A percentile compares a stretch with the other conserved stretches of the same genome.
These are phyloP conservation scores for Kwoniella shivajii DNA, from an alignment of 1,284 basidiomycete genomes.

Conservation along the genomic window DNA sequence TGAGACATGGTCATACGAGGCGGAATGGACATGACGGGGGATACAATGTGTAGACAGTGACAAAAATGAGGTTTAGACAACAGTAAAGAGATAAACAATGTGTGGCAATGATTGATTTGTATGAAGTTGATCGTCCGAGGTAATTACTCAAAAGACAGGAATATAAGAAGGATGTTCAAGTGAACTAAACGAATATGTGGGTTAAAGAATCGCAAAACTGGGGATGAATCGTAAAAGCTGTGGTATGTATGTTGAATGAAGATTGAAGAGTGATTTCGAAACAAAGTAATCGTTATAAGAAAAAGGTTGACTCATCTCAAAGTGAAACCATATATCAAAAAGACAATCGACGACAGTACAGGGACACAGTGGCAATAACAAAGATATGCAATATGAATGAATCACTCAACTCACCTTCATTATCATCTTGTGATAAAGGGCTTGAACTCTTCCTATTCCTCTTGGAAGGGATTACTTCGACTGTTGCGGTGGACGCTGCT, in stretches of 20 bases:
- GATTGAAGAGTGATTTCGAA: neutral
- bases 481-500: slow-evolving; percentile 3
- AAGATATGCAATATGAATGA: neutral
- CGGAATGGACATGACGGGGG: neutral
- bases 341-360: neutral
- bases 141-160: no score
- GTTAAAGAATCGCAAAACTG: no score
- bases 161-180: no score
- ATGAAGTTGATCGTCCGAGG: no score
- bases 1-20: neutral
- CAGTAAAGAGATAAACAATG: no score
- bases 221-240: no score
- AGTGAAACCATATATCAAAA: neutral
- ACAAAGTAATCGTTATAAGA: neutral
- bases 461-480: neutral
- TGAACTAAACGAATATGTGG: no score
- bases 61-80: neutral
- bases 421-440: neutral
- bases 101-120: no score
- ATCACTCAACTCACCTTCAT: slow-evolving; percentile 3
- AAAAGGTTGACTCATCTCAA: neutral
- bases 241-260: neutral
- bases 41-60: neutral
- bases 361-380: neutral
- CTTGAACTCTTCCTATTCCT: slow-evolving; percentile 4